phyloP scores from a whole-genome alignment of 495 filamentous ascomycete genomes.

The Sphaerosporella brunnea region DNA sequence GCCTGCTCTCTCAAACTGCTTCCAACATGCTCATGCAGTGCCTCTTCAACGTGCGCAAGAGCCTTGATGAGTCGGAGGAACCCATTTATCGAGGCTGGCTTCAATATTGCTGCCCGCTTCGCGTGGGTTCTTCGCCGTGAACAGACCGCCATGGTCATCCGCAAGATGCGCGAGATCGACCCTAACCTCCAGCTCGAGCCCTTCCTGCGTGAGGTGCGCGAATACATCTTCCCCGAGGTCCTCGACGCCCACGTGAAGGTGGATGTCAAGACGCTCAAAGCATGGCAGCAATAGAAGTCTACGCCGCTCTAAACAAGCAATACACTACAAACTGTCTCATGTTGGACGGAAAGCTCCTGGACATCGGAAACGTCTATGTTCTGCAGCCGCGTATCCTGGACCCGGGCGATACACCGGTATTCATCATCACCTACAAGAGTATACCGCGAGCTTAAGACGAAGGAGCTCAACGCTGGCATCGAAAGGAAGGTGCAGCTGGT shows the following conservation, averaged over 20 bases:
- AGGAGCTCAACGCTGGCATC: conserved; percentile 87
- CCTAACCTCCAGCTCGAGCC: conserved; percentile 85
- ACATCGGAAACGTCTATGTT: conserved; percentile 87
- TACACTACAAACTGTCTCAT: conserved; percentile 83
- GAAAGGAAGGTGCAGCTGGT: conserved; percentile 96
- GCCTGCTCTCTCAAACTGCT: no score
- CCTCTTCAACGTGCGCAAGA: conserved; percentile 61
- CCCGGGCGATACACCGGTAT: conserved; percentile 92
- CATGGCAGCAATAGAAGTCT: conserved; percentile 90
- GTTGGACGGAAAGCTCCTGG: conserved; percentile 83
- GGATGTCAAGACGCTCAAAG: conserved; percentile 71
- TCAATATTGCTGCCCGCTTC: conserved; percentile 79
- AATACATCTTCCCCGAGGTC: conserved; percentile 95
- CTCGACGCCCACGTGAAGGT: conserved; percentile 96
- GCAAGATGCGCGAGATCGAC: conserved; percentile 89
- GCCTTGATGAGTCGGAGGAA: conserved; percentile 94
- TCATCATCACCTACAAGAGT: conserved; percentile 91
- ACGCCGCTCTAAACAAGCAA: conserved; percentile 82
- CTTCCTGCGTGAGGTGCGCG: conserved; percentile 82
- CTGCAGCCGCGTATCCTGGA: conserved; percentile 76
- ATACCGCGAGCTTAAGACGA: conserved; percentile 75
- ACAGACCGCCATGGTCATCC: conserved; percentile 91
- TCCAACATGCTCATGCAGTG: conserved; percentile 73
- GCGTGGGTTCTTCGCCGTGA: conserved; percentile 95
- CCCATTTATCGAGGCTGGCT: conserved; percentile 77